Conservation (phyloP, 345 rosid species). For the Capsella bursapastoris region DNA sequence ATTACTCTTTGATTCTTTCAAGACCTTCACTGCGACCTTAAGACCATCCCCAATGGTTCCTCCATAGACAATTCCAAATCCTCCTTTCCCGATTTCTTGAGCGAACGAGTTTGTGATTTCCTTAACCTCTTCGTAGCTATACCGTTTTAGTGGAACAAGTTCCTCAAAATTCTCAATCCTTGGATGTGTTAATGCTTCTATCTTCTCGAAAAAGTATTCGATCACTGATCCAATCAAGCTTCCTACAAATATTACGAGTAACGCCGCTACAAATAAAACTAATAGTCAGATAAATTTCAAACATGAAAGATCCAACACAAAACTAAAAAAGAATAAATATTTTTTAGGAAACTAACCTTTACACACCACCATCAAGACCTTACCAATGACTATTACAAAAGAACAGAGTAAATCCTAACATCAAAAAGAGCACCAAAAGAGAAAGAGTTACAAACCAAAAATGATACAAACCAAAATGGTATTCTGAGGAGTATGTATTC, state of each 20-base stretch:
- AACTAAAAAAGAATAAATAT: neutral
- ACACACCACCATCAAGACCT: neutral
- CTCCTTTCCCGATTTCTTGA: slow-evolving; percentile 43
- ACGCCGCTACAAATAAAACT: neutral
- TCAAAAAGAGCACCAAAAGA: no score
- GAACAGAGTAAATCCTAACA: neutral
- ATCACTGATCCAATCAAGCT: neutral
- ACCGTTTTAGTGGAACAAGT: slow-evolving; percentile 19
- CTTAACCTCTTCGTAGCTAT: slow-evolving; percentile 36
- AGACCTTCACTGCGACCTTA: slow-evolving; percentile 43
- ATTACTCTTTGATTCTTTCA: slow-evolving; percentile 23
- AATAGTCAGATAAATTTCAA: neutral
- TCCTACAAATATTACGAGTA: neutral
- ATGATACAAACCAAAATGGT: no score
- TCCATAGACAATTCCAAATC: slow-evolving; percentile 33
- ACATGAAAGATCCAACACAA: neutral
- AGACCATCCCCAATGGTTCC: slow-evolving; percentile 24
- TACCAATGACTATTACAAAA: neutral
- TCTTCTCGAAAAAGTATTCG: neutral
- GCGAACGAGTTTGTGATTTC: slow-evolving; percentile 43
- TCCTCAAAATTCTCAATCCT: slow-evolving; percentile 1
- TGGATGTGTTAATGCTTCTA: neutral
- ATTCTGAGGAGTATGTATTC: no score
- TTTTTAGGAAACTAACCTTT: neutral
- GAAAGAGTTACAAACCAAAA: no score